A percentile compares a stretch with the other conserved stretches of the same genome.
phyloP scores from a whole-genome alignment of 495 filamentous ascomycete species.

The Durotheca rogersii region DNA sequence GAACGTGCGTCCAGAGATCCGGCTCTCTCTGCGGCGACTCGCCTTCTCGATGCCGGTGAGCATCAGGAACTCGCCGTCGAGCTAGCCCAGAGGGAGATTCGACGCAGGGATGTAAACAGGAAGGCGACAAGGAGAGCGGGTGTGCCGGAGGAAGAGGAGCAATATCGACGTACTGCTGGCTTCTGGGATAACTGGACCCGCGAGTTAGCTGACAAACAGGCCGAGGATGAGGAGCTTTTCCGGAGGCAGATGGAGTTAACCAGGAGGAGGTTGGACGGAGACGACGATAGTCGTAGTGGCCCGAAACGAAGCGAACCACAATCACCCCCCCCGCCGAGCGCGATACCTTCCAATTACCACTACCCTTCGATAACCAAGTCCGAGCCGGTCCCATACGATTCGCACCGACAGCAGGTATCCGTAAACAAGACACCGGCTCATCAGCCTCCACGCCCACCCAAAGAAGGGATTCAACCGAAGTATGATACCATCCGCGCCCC shows the following conservation, averaged over 20 bases:
- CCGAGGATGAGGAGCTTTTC: conserved; percentile 48
- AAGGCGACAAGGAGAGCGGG: conserved; percentile 57
- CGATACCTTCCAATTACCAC: conserved; percentile 35
- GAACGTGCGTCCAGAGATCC: conserved; percentile 50
- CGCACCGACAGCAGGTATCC: conserved; percentile 12
- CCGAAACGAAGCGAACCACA: conserved; percentile 7
- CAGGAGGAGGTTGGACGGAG: conserved; percentile 43
- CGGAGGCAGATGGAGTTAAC: conserved; percentile 52
- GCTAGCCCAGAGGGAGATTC: conserved; percentile 72
- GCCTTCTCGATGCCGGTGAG: conserved; percentile 64
- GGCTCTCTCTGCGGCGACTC: conserved; percentile 44
- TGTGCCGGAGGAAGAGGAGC: conserved; percentile 55
- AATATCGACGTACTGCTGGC: conserved; percentile 58
- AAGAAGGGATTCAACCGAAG: conserved; percentile 32
- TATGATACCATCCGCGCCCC: conserved; percentile 3
- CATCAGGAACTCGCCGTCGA: conserved; percentile 76
- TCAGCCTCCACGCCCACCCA: conserved; percentile 50
- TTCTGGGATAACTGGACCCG: conserved; percentile 62
- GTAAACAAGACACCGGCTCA: conserved; percentile 8
- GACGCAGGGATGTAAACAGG: conserved; percentile 61
- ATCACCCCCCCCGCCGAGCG: background rate
- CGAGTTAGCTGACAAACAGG: conserved; percentile 25
- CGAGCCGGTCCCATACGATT: conserved; percentile 44
- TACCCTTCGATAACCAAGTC: conserved; percentile 55
- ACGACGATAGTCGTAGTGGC: conserved; percentile 11